These are phyloP conservation scores for Trapa incisa DNA, from an alignment of 345 rosid genomes.

Conservation along the genomic window DNA sequence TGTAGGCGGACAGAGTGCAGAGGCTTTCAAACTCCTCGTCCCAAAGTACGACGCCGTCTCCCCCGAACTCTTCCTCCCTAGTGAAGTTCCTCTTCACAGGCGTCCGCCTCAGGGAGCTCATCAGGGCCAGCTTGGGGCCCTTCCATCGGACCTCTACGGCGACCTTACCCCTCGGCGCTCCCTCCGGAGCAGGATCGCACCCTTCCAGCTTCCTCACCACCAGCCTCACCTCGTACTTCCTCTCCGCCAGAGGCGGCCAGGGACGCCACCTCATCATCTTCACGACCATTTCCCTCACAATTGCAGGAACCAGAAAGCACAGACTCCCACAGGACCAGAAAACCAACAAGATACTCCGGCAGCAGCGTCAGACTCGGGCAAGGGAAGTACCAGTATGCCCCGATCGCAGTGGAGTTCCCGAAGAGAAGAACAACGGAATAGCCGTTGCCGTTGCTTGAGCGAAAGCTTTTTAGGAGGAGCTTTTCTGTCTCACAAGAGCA, in stretches of 20 bases:
- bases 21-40: slow-evolving; percentile 70
- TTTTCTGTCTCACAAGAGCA: background rate
- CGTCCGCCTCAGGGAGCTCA: slow-evolving; percentile 50
- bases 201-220: slow-evolving; percentile 61
- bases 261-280: slow-evolving; percentile 99
- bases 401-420: slow-evolving; percentile 6
- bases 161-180: slow-evolving; percentile 14
- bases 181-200: slow-evolving; percentile 52
- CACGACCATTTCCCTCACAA: slow-evolving; percentile 52
- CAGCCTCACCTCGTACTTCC: slow-evolving; percentile 64
- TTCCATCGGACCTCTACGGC: slow-evolving; percentile 91
- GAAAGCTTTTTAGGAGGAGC: background rate
- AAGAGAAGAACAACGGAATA: slow-evolving; percentile 1
- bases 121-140: slow-evolving; percentile 70
- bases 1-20: slow-evolving; percentile 60
- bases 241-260: slow-evolving; percentile 63
- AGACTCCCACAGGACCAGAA: too few relatives aligned
- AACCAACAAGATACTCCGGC: background rate
- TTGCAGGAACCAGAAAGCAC: background rate
- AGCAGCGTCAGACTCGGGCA: background rate
- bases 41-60: slow-evolving; percentile 52
- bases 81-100: slow-evolving; percentile 76
- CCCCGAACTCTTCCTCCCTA: slow-evolving; percentile 34
- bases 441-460: background rate
- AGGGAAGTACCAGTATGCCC: background rate